Evolutionary conservation across 768 basidiomycete species (phyloP).

Genomic region (Chalciporus sphaerocephalus): DNA sequence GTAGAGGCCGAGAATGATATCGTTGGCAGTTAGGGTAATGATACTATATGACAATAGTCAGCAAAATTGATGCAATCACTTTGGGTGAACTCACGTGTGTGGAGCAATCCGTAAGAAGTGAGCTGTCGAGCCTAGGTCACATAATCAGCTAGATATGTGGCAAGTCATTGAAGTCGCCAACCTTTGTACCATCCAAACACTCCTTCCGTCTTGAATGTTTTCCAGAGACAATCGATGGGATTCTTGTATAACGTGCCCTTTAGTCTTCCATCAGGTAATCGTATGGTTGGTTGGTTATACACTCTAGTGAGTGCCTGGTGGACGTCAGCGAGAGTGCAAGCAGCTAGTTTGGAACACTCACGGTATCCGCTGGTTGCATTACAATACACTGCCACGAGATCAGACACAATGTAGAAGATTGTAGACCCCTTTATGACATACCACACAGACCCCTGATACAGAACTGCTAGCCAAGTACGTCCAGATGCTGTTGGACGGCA

Average conservation of each 20-base stretch:
- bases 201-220: constrained; percentile 89
- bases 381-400: constrained; percentile 56
- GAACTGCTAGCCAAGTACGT: constrained; percentile 86
- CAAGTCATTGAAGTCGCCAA: constrained; percentile 19
- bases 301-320: constrained; percentile 80
- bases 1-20: constrained; percentile 68
- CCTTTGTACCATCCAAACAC: constrained; percentile 96
- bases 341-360: constrained; percentile 32
- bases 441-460: constrained; percentile 88
- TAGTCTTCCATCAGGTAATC: constrained; percentile 62
- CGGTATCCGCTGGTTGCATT: constrained; percentile 95
- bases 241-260: constrained; percentile 82
- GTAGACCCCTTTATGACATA: constrained; percentile 38
- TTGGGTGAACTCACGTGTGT: constrained; percentile 64
- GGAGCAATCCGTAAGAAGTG: constrained; percentile 92
- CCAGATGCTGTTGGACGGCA: constrained; percentile 74
- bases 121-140: constrained; percentile 72
- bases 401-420: constrained; percentile 8
- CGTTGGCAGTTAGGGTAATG: constrained; percentile 86
- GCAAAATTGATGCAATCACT: neutral
- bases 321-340: neutral
- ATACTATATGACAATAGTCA: constrained; percentile 46
- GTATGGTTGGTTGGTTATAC: constrained; percentile 89
- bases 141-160: neutral
- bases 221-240: constrained; percentile 95